These are phyloP conservation scores for Arachnopeziza araneosa DNA, from an alignment of 2,329 filamentous ascomycete species.

Conservation along the genomic window DNA sequence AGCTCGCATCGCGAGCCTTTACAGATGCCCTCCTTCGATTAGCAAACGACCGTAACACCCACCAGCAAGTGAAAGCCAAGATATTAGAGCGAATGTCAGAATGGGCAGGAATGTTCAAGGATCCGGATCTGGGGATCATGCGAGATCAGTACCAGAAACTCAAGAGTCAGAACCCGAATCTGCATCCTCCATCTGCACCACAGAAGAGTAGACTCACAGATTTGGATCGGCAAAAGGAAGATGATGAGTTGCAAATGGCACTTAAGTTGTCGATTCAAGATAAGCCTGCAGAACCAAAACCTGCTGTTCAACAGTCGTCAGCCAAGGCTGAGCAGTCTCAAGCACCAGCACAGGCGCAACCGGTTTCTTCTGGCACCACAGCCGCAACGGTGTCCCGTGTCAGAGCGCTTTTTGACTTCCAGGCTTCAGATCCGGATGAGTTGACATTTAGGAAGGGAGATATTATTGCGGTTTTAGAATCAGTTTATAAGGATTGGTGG, in stretches of 20 bases:
- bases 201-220: conserved; percentile 90
- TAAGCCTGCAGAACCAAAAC: conserved; percentile 57
- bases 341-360: conserved; percentile 40
- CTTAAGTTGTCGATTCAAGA: conserved; percentile 89
- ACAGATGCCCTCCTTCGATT: conserved; percentile 89
- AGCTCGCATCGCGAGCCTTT: conserved; percentile 67
- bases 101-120: conserved; percentile 92
- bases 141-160: conserved; percentile 86
- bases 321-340: conserved; percentile 35
- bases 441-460: conserved; percentile 95
- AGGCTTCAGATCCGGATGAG: conserved; percentile 88
- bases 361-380: conserved; percentile 76
- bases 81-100: conserved; percentile 95
- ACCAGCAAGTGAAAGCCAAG: conserved; percentile 94
- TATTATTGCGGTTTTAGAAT: conserved; percentile 94
- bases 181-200: conserved; percentile 88
- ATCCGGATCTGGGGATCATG: conserved; percentile 95
- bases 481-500: conserved; percentile 99
- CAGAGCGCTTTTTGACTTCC: conserved; percentile 89
- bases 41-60: conserved; percentile 90
- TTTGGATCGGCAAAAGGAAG: conserved; percentile 85
- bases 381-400: conserved; percentile 95
- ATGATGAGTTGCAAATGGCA: conserved; percentile 95
- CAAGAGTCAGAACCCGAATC: conserved; percentile 77
- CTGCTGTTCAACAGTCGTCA: conserved; percentile 32